These are phyloP conservation scores for Boletellus ananiceps DNA, from an alignment of 768 basidiomycete genomes.

Conservation along the genomic window DNA sequence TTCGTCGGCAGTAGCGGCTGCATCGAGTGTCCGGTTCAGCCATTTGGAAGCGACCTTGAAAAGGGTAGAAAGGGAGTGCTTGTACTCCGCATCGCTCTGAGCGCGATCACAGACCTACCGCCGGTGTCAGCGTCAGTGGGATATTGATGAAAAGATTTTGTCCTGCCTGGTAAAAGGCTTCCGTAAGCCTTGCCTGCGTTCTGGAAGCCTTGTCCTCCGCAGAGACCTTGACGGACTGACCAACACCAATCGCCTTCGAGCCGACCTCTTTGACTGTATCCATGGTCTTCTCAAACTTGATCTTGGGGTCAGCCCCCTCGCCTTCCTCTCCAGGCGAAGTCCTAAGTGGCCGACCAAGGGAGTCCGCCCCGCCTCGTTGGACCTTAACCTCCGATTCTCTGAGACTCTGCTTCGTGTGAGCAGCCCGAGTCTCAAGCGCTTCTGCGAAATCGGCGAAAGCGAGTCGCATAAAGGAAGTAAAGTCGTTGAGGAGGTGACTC, in stretches of 20 bases:
- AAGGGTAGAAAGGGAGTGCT: conserved; percentile 50
- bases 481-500: conserved; percentile 51
- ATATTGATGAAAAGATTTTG: too few relatives aligned
- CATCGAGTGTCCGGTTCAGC: conserved; percentile 47
- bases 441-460: conserved; percentile 66
- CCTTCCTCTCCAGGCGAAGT: conserved; percentile 18
- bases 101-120: conserved; percentile 59
- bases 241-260: conserved; percentile 49
- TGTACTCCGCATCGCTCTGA: conserved; percentile 56
- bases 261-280: conserved; percentile 59
- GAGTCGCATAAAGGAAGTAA: conserved; percentile 60
- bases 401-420: conserved; percentile 46
- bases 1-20: conserved; percentile 41
- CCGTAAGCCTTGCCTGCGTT: conserved; percentile 40
- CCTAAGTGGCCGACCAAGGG: conserved; percentile 50
- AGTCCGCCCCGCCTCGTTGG: conserved; percentile 55
- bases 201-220: conserved; percentile 43
- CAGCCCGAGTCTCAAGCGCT: conserved; percentile 48
- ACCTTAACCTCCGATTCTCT: conserved; percentile 55
- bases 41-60: conserved; percentile 57
- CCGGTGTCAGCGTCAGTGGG: background rate
- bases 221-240: conserved; percentile 40
- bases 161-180: conserved; percentile 50
- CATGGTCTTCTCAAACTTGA: conserved; percentile 62
- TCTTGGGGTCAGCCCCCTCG: conserved; percentile 42